These are phyloP conservation scores for Rhinocladiella similis DNA, from an alignment of 2,329 filamentous ascomycete genomes.

Conservation along the genomic window DNA sequence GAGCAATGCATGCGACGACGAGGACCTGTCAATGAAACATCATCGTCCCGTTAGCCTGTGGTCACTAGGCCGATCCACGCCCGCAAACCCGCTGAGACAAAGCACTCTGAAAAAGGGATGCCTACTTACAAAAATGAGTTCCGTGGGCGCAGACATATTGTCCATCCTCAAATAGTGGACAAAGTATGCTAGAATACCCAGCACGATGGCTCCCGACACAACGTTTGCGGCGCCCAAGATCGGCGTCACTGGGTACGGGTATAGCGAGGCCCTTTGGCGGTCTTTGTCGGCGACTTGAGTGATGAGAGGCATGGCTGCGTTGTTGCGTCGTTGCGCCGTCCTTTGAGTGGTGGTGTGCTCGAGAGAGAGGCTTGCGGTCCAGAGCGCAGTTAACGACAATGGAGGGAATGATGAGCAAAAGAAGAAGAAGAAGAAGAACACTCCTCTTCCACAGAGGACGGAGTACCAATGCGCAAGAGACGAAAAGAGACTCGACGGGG, in stretches of 20 bases:
- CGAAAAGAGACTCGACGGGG: too few relatives aligned
- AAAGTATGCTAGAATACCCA: conserved; percentile 55
- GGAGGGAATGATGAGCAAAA: too few relatives aligned
- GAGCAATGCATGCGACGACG: conserved; percentile 51
- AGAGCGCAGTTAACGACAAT: background rate
- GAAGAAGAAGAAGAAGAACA: too few relatives aligned
- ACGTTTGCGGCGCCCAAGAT: conserved; percentile 38
- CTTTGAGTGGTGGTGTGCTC: background rate
- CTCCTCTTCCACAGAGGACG: too few relatives aligned
- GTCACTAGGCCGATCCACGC: too few relatives aligned
- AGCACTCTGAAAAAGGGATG: too few relatives aligned
- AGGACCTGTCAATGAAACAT: conserved; percentile 40
- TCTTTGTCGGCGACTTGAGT: background rate
- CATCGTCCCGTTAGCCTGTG: too few relatives aligned
- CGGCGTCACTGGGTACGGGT: conserved; percentile 25
- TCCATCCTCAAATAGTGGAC: conserved; percentile 53
- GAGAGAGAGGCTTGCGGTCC: background rate
- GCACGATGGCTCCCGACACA: conserved; percentile 55
- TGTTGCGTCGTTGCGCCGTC: background rate
- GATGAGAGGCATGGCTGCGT: background rate
- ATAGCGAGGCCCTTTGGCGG: background rate
- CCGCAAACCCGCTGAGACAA: too few relatives aligned
- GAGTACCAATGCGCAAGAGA: too few relatives aligned
- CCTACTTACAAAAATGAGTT: conserved; percentile 55
- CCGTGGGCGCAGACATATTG: conserved; percentile 55